Conservation (phyloP, 257 asterid species). For the Agastache rugosa region DNA sequence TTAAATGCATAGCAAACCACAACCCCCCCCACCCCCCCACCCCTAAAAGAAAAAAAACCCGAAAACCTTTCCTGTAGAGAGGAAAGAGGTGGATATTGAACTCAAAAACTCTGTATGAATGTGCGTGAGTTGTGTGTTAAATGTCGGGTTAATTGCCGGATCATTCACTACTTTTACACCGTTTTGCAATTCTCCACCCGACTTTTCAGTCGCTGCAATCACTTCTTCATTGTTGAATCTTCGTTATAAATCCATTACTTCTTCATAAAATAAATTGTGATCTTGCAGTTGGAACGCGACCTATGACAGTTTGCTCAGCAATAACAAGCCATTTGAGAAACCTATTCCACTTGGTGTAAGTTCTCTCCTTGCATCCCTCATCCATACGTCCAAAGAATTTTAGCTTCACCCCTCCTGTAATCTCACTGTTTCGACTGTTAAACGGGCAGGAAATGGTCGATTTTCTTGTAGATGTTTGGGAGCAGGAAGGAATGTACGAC, state of each 20-base stretch:
- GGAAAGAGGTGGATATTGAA: no score
- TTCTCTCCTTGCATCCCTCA: slow-evolving; percentile 16
- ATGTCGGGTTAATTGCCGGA: no score
- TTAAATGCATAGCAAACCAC: no score
- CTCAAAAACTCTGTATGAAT: no score
- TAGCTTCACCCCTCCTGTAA: background rate
- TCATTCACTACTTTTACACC: no score
- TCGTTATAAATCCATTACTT: background rate
- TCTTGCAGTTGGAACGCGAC: slow-evolving; percentile 89
- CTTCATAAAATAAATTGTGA: slow-evolving; percentile 27
- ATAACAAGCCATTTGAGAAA: slow-evolving; percentile 74
- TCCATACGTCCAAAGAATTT: background rate
- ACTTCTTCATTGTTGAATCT: background rate
- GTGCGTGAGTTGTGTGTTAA: no score
- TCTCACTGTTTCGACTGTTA: slow-evolving; percentile 25
- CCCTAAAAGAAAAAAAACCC: no score
- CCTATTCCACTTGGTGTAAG: slow-evolving; percentile 86
- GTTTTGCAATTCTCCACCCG: no score
- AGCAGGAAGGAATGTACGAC: slow-evolving; percentile 81
- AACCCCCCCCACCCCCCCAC: no score
- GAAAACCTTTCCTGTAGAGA: no score
- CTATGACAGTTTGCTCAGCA: slow-evolving; percentile 79
- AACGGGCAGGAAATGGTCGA: slow-evolving; percentile 79
- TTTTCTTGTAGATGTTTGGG: slow-evolving; percentile 87
- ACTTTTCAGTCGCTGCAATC: no score